A percentile compares a stretch with the other conserved stretches of the same genome.
phyloP scores from a whole-genome alignment of 2,329 filamentous ascomycete species.

The Fusarium heterosporum region DNA sequence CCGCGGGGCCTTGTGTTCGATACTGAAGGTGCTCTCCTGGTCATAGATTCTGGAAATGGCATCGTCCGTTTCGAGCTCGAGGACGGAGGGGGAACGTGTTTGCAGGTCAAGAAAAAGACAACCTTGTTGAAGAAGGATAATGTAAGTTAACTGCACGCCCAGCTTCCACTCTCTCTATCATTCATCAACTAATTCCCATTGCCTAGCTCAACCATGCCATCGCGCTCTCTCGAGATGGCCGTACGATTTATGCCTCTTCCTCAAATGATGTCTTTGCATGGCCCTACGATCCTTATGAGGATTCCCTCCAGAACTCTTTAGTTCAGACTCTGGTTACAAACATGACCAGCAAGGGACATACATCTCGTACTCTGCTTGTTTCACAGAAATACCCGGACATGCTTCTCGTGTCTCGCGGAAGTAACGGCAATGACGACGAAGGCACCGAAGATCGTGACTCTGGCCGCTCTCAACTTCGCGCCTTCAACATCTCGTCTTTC shows the following conservation, averaged over 20 bases:
- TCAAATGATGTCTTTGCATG: slow-evolving; percentile 70
- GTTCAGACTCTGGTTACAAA: slow-evolving; percentile 66
- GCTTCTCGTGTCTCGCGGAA: slow-evolving; percentile 75
- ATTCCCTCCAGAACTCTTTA: slow-evolving; percentile 57
- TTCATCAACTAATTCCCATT: slow-evolving; percentile 6
- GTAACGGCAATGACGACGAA: slow-evolving; percentile 70
- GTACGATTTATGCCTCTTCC: slow-evolving; percentile 68
- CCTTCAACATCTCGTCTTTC: slow-evolving; percentile 58
- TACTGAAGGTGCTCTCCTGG: slow-evolving; percentile 57
- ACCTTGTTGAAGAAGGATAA: slow-evolving; percentile 52
- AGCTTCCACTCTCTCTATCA: not conserved
- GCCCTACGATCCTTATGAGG: slow-evolving; percentile 69
- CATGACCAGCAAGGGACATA: slow-evolving; percentile 73
- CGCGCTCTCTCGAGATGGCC: slow-evolving; percentile 64
- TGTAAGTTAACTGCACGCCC: slow-evolving; percentile 45
- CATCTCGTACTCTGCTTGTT: slow-evolving; percentile 74
- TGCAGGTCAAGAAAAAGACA: slow-evolving; percentile 53
- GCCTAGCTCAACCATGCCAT: slow-evolving; percentile 67
- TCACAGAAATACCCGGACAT: slow-evolving; percentile 65
- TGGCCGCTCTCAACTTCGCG: slow-evolving; percentile 76
- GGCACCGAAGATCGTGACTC: slow-evolving; percentile 61
- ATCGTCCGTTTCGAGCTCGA: slow-evolving; percentile 56
- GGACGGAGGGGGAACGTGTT: slow-evolving; percentile 57
- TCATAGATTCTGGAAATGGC: slow-evolving; percentile 58
- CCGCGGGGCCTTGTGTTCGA: slow-evolving; percentile 63